Conservation (phyloP, 208 protist genomes). For the Wallacemonas sp. region DNA sequence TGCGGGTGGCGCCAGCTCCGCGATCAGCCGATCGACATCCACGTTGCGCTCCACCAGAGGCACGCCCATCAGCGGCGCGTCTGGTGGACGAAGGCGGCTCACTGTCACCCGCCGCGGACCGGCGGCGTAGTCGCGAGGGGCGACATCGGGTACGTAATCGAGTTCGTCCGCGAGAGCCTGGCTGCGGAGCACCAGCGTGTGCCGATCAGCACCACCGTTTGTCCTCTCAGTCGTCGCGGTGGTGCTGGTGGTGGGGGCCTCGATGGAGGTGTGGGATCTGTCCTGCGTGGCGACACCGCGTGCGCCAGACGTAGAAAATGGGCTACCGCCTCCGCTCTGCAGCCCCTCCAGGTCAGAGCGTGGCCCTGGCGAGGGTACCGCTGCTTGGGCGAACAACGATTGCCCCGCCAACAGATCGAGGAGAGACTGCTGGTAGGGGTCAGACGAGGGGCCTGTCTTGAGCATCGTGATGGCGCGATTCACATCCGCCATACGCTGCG, state of each 20-base stretch:
- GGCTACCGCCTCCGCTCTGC: too few species aligned
- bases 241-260: too few species aligned
- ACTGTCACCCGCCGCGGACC: slow-evolving; percentile 17
- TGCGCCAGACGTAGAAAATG: too few species aligned
- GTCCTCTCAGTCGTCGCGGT: too few species aligned
- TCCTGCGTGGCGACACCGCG: too few species aligned
- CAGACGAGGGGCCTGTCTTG: not conserved
- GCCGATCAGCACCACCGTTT: not conserved
- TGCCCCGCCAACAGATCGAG: slow-evolving; percentile 13
- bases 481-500: slow-evolving; percentile 84
- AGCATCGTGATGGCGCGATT: slow-evolving; percentile 77
- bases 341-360: not conserved
- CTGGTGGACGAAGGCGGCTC: slow-evolving; percentile 59
- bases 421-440: slow-evolving; percentile 15
- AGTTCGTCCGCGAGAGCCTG: not conserved
- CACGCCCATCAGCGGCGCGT: slow-evolving; percentile 41
- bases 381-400: slow-evolving; percentile 7
- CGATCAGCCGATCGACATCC: slow-evolving; percentile 5
- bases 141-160: not conserved
- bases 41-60: slow-evolving; percentile 46
- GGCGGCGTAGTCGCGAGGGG: not conserved
- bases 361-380: not conserved
- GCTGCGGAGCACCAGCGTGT: not conserved
- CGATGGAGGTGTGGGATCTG: too few species aligned
- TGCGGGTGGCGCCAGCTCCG: slow-evolving; percentile 13